A percentile compares a stretch with the other conserved stretches of the same genome.
Evolutionary conservation across 2,329 filamentous ascomycete genomes (phyloP).

Genomic region (Lachnellula occidentalis): DNA sequence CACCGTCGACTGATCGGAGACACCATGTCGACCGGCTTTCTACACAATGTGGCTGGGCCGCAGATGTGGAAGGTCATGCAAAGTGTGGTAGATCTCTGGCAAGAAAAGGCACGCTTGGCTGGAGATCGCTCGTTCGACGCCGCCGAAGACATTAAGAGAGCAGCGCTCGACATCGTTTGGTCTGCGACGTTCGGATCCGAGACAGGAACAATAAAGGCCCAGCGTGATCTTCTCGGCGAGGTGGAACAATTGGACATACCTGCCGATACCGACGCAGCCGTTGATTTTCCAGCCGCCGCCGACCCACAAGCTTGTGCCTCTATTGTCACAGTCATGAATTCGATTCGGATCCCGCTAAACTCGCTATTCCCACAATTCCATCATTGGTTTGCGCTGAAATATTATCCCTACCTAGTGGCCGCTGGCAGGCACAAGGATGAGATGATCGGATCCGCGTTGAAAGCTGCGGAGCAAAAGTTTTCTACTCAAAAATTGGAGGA

Average conservation of each 20-base stretch:
- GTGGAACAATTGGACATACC: background rate
- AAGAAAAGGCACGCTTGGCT: slow-evolving; percentile 18
- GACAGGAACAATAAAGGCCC: background rate
- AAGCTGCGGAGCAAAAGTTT: slow-evolving; percentile 4
- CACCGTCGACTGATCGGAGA: slow-evolving; percentile 30
- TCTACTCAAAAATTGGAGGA: background rate
- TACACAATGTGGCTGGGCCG: slow-evolving; percentile 27
- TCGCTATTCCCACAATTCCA: slow-evolving; percentile 1
- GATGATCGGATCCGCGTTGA: slow-evolving; percentile 2
- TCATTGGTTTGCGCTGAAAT: slow-evolving; percentile 1
- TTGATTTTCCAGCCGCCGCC: background rate
- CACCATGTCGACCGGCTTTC: slow-evolving; percentile 29
- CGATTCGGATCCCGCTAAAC: background rate
- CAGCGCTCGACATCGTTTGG: slow-evolving; percentile 11
- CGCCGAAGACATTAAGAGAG: slow-evolving; percentile 5
- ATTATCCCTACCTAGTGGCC: background rate
- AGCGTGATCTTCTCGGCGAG: background rate
- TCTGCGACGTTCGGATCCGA: slow-evolving; percentile 7
- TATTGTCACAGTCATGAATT: background rate
- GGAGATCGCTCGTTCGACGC: slow-evolving; percentile 11
- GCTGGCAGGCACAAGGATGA: slow-evolving; percentile 1
- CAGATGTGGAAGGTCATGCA: slow-evolving; percentile 22
- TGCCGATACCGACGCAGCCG: slow-evolving; percentile 1
- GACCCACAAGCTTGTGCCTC: background rate
- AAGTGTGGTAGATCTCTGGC: slow-evolving; percentile 30